phyloP scores from a whole-genome alignment of 2,329 filamentous ascomycete genomes.

The Scorias spongiosa region DNA sequence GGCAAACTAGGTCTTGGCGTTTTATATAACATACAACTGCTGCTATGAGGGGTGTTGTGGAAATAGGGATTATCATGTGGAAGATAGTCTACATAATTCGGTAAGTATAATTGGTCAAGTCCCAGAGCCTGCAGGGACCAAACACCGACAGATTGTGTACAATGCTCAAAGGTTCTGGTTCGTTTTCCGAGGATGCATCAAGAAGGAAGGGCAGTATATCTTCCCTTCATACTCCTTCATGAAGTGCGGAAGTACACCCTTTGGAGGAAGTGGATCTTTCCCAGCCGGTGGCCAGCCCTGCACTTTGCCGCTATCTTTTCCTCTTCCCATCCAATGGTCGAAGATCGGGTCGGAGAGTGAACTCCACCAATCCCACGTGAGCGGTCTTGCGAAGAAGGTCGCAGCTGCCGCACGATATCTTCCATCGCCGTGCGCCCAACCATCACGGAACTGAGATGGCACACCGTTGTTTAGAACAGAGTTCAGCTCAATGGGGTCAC shows the following conservation, averaged over 20 bases:
- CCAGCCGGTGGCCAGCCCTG: neutral
- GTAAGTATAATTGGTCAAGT: too few species aligned
- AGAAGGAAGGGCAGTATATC: conserved; percentile 22
- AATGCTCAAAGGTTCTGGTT: conserved; percentile 3
- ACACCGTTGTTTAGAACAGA: conserved; percentile 19
- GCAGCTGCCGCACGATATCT: conserved; percentile 16
- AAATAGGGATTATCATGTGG: too few species aligned
- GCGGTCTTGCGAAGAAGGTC: conserved; percentile 9
- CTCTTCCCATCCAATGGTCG: conserved; percentile 19
- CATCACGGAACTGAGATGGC: conserved; percentile 5
- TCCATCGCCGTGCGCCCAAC: conserved; percentile 5
- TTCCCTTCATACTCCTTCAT: conserved; percentile 14
- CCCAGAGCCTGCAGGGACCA: too few species aligned
- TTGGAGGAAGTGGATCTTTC: neutral
- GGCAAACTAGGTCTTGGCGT: too few species aligned
- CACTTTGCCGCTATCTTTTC: neutral
- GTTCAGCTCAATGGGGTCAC: conserved; percentile 10
- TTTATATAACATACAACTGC: too few species aligned
- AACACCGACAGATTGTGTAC: too few species aligned
- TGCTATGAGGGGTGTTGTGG: too few species aligned
- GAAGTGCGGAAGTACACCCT: conserved; percentile 15
- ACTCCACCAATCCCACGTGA: conserved; percentile 19
- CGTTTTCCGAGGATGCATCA: conserved; percentile 25
- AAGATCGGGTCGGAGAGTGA: conserved; percentile 19
- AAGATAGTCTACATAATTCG: too few species aligned